Conservation (phyloP, 495 filamentous ascomycete genomes). For the Aspergillus carlsbadensis region DNA sequence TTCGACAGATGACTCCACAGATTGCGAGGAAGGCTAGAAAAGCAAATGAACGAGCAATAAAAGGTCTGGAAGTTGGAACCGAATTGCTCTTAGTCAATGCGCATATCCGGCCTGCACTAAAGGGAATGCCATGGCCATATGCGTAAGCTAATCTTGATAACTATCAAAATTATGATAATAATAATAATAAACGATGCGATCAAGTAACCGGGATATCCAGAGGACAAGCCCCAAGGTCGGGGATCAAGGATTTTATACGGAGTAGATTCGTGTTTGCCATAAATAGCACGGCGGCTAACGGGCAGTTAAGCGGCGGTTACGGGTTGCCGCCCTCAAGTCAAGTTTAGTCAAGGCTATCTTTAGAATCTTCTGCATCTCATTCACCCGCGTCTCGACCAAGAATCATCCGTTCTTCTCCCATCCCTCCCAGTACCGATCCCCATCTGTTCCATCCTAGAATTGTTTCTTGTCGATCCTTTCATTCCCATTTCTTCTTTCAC, state of each 20-base stretch:
- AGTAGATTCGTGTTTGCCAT: background rate
- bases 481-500: constrained; percentile 5
- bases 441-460: constrained; percentile 16
- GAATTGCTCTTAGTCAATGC: background rate
- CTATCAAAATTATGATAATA: background rate
- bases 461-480: constrained; percentile 10
- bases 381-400: constrained; percentile 22
- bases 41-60: too few species aligned
- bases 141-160: background rate
- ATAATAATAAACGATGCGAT: background rate
- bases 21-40: too few species aligned
- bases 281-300: constrained; percentile 17
- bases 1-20: background rate
- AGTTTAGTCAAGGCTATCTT: constrained; percentile 27
- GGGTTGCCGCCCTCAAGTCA: background rate
- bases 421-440: constrained; percentile 16
- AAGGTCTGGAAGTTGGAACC: background rate
- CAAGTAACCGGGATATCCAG: too few species aligned
- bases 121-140: background rate
- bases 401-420: constrained; percentile 19
- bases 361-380: constrained; percentile 32
- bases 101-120: background rate
- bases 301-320: constrained; percentile 10
- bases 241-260: too few species aligned
- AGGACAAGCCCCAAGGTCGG: too few species aligned